Conservation (phyloP, 495 filamentous ascomycete genomes). For the Friedmanniomyces endolithicus region DNA sequence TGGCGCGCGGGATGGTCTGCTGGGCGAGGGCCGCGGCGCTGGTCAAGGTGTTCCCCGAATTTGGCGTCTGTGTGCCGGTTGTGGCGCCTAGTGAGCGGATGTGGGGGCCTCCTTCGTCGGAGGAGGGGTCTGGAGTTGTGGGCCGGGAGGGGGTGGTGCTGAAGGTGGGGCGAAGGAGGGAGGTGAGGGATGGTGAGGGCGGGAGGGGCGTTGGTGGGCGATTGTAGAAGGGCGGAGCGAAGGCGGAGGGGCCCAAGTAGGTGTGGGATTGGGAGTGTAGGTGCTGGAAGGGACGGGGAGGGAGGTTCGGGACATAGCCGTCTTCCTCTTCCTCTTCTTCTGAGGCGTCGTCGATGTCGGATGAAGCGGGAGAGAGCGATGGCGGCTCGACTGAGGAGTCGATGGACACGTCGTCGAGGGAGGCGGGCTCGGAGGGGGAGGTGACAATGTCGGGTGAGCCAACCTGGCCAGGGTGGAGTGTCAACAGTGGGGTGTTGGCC, state of each 20-base stretch:
- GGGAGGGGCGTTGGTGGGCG: conserved; percentile 55
- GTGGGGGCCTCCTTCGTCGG: conserved; percentile 66
- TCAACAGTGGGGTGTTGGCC: neutral
- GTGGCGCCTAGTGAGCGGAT: conserved; percentile 29
- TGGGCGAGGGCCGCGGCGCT: conserved; percentile 37
- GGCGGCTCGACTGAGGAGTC: conserved; percentile 17
- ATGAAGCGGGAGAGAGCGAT: conserved; percentile 14
- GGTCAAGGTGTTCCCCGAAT: conserved; percentile 41
- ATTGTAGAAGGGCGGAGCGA: conserved; percentile 38
- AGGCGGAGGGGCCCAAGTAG: conserved; percentile 25
- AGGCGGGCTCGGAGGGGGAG: conserved; percentile 25
- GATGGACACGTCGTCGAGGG: conserved; percentile 23
- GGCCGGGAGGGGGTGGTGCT: conserved; percentile 49
- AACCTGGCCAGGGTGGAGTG: conserved; percentile 2
- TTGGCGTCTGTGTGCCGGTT: conserved; percentile 21
- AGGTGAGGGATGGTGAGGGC: conserved; percentile 89
- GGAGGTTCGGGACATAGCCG: conserved; percentile 16
- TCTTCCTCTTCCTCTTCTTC: conserved; percentile 14
- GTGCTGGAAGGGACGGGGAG: conserved; percentile 18
- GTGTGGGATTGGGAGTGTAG: conserved; percentile 25
- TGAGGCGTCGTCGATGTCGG: conserved; percentile 9
- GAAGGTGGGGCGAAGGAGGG: conserved; percentile 68
- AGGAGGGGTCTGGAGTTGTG: conserved; percentile 81
- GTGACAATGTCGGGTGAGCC: conserved; percentile 19
- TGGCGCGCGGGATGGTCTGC: conserved; percentile 69